Percentiles rank a stretch among this genome's conserved stretches.
Evolutionary conservation across 2,329 filamentous ascomycete species (phyloP).

Genomic region (Aspergillus versicolor): DNA sequence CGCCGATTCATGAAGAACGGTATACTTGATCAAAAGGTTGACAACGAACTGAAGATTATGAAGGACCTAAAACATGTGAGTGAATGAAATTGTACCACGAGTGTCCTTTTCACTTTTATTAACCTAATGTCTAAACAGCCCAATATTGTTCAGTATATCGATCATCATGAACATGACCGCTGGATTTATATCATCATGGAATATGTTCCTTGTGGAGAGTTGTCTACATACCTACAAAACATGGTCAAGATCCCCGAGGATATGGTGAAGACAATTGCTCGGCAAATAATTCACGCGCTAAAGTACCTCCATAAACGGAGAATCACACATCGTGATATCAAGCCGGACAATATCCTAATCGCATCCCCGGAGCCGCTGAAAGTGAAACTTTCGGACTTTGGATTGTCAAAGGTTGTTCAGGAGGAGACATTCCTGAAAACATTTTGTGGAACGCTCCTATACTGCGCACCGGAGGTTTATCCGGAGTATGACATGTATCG

Average conservation of each 20-base stretch:
- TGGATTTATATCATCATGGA: conserved; percentile 98
- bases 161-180: conserved; percentile 78
- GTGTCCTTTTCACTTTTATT: conserved; percentile 9
- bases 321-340: conserved; percentile 98
- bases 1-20: conserved; percentile 91
- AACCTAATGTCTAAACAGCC: conserved; percentile 48
- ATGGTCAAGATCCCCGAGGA: conserved; percentile 64
- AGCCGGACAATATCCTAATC: conserved; percentile 95
- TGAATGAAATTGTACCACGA: not conserved
- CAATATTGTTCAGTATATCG: conserved; percentile 89
- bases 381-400: conserved; percentile 95
- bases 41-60: conserved; percentile 98
- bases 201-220: conserved; percentile 76
- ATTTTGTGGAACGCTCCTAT: conserved; percentile 92
- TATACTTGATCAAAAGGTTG: conserved; percentile 82
- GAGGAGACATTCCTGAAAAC: conserved; percentile 92
- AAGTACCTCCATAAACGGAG: conserved; percentile 82
- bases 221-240: conserved; percentile 69
- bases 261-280: conserved; percentile 68
- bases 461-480: conserved; percentile 96
- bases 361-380: conserved; percentile 68
- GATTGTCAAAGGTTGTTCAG: conserved; percentile 89
- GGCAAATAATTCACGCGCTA: conserved; percentile 71
- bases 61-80: conserved; percentile 76
- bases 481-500: conserved; percentile 72